These are phyloP conservation scores for Fermentozyma sake DNA, from an alignment of 1,139 yeast species.

Conservation along the genomic window DNA sequence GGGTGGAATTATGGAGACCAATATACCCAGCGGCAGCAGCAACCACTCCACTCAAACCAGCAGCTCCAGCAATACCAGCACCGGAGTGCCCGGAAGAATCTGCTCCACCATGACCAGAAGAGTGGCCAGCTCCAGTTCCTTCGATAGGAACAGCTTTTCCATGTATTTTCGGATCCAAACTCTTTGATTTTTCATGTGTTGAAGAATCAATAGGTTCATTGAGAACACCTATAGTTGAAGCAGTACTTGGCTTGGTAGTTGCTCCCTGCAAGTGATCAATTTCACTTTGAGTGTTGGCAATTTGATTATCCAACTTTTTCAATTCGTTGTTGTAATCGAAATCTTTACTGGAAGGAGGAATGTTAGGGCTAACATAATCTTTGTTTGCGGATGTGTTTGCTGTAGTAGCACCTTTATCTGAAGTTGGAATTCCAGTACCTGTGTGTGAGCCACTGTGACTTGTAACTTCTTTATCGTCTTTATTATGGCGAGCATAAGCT, in stretches of 20 bases:
- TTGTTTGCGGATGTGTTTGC: constrained; percentile 2
- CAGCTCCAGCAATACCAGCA: constrained; percentile 2
- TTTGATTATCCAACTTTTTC: constrained; percentile 19
- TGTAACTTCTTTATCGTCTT: too few relatives aligned
- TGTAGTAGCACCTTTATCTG: neutral
- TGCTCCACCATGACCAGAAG: constrained; percentile 6
- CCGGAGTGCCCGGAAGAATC: constrained; percentile 8
- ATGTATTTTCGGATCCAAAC: too few relatives aligned
- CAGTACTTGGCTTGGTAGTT: constrained; percentile 8
- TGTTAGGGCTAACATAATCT: constrained; percentile 6
- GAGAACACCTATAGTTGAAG: constrained; percentile 16
- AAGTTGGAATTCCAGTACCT: neutral
- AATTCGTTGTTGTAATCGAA: constrained; percentile 21
- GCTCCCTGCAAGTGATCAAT: constrained; percentile 16
- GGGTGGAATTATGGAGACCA: constrained; percentile 7
- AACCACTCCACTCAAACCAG: constrained; percentile 7
- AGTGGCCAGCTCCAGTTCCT: constrained; percentile 4
- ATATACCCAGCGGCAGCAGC: constrained; percentile 14
- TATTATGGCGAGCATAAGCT: too few relatives aligned
- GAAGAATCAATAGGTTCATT: constrained; percentile 10
- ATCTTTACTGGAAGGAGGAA: constrained; percentile 15
- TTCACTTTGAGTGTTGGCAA: constrained; percentile 22
- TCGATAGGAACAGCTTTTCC: too few relatives aligned
- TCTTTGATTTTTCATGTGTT: too few relatives aligned
- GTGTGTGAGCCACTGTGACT: constrained; percentile 3